Conservation (phyloP, 1,139 yeast genomes). For the Debaryomycetaceae sp. region DNA sequence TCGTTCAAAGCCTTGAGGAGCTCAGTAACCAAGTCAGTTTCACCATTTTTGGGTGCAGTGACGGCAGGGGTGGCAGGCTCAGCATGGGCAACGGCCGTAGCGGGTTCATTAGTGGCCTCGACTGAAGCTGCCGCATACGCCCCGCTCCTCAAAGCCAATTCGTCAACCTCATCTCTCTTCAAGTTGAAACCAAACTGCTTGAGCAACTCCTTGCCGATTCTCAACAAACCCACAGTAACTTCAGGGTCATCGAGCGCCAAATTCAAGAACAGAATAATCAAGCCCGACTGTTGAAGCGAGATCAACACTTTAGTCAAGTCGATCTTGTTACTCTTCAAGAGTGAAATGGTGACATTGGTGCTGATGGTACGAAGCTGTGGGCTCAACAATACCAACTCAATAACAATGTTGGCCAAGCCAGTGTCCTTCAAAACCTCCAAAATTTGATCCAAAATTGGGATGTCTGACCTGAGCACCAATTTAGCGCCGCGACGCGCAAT, state of each 20-base stretch:
- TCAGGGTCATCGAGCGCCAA: slow-evolving; percentile 23
- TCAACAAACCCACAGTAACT: slow-evolving; percentile 26
- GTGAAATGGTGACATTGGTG: slow-evolving; percentile 19
- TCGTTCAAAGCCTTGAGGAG: slow-evolving; percentile 23
- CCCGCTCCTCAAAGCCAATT: too few species aligned
- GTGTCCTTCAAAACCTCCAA: slow-evolving; percentile 20
- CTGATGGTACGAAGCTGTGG: slow-evolving; percentile 22
- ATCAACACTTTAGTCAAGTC: slow-evolving; percentile 23
- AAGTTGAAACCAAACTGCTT: slow-evolving; percentile 18
- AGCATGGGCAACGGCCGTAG: neutral
- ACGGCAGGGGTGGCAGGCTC: slow-evolving; percentile 10
- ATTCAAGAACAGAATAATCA: slow-evolving; percentile 22
- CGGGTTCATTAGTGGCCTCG: slow-evolving; percentile 1
- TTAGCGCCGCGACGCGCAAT: too few species aligned
- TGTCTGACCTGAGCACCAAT: slow-evolving; percentile 13
- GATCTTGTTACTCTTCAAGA: slow-evolving; percentile 18
- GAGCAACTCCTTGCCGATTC: slow-evolving; percentile 21
- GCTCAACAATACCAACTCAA: slow-evolving; percentile 22
- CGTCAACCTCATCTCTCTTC: slow-evolving; percentile 9
- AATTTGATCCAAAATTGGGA: slow-evolving; percentile 22
- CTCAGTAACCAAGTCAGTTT: slow-evolving; percentile 19
- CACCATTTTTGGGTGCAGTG: too few species aligned
- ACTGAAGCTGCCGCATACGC: neutral
- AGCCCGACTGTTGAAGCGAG: slow-evolving; percentile 27
- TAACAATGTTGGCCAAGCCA: slow-evolving; percentile 20